Conservation (phyloP, 371 early-diverging fungal species). For the Nematocida ausubeli region DNA sequence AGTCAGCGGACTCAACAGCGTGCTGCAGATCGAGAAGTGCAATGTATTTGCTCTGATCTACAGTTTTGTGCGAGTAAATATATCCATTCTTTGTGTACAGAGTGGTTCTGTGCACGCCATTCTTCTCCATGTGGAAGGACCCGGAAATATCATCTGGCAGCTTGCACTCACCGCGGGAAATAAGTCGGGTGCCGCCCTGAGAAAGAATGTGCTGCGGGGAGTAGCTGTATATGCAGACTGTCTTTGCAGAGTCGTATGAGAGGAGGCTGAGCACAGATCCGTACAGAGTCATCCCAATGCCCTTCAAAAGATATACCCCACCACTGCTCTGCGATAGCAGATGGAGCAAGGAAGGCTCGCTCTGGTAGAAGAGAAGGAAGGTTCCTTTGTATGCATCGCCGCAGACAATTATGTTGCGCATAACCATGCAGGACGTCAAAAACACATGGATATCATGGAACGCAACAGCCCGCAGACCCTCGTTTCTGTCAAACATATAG, state of each 20-base stretch:
- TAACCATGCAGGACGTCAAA: conserved; percentile 74
- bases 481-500: conserved; percentile 79
- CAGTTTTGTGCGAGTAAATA: conserved; percentile 43
- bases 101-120: background rate
- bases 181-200: conserved; percentile 58
- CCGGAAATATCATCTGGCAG: conserved; percentile 37
- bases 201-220: conserved; percentile 62
- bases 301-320: conserved; percentile 4
- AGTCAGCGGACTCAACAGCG: background rate
- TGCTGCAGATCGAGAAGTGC: conserved; percentile 38
- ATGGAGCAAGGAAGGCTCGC: conserved; percentile 80
- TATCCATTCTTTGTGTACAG: conserved; percentile 47
- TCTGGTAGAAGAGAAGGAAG: conserved; percentile 87
- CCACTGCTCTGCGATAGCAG: conserved; percentile 69
- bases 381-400: conserved; percentile 83
- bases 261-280: conserved; percentile 9
- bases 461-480: conserved; percentile 81
- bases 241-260: conserved; percentile 34
- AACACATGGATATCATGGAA: conserved; percentile 87
- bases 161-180: conserved; percentile 57
- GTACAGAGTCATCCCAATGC: conserved; percentile 9
- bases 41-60: conserved; percentile 34
- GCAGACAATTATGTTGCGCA: conserved; percentile 83
- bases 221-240: conserved; percentile 59
- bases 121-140: background rate